Percentiles rank a stretch among this genome's conserved stretches.
Evolutionary conservation across 306 rosid species (phyloP).

Genomic region (Glycine soja): DNA sequence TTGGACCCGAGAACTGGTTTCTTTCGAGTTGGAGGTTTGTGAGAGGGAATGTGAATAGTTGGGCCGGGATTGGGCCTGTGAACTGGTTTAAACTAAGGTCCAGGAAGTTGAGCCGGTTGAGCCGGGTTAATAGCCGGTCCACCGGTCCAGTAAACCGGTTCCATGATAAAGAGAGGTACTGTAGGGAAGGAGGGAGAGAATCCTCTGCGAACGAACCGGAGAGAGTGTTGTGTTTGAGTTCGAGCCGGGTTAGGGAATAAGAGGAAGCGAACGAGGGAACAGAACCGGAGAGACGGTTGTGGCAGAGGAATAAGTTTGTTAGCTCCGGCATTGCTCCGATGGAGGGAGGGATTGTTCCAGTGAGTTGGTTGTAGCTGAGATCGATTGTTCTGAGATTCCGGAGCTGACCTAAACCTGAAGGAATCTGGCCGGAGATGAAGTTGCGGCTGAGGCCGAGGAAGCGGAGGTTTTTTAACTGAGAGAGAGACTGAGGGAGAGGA

Average conservation of each 20-base stretch:
- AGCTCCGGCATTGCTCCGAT: constrained; percentile 67
- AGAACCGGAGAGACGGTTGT: constrained; percentile 79
- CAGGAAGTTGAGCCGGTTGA: constrained; percentile 66
- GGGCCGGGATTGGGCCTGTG: constrained; percentile 74
- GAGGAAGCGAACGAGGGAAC: constrained; percentile 73
- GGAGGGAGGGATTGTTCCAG: constrained; percentile 72
- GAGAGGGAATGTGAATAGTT: constrained; percentile 77
- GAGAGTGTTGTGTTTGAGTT: constrained; percentile 79
- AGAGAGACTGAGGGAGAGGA: constrained; percentile 64
- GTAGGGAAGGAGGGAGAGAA: constrained; percentile 77
- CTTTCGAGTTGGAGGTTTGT: constrained; percentile 74
- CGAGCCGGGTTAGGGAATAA: constrained; percentile 71
- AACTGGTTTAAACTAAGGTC: constrained; percentile 89
- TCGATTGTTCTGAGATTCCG: constrained; percentile 72
- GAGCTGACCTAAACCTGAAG: constrained; percentile 55
- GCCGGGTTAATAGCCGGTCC: constrained; percentile 64
- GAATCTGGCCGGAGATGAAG: constrained; percentile 84
- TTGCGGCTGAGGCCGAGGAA: constrained; percentile 89
- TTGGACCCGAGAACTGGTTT: constrained; percentile 72
- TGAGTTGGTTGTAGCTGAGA: constrained; percentile 81
- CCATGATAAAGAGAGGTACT: constrained; percentile 85
- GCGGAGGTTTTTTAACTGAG: constrained; percentile 66
- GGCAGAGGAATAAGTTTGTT: constrained; percentile 73
- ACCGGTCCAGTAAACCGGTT: constrained; percentile 71
- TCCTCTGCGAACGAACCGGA: constrained; percentile 70